These are phyloP conservation scores for Ganoderma lucidum DNA, from an alignment of 1,284 basidiomycete genomes.

Conservation along the genomic window DNA sequence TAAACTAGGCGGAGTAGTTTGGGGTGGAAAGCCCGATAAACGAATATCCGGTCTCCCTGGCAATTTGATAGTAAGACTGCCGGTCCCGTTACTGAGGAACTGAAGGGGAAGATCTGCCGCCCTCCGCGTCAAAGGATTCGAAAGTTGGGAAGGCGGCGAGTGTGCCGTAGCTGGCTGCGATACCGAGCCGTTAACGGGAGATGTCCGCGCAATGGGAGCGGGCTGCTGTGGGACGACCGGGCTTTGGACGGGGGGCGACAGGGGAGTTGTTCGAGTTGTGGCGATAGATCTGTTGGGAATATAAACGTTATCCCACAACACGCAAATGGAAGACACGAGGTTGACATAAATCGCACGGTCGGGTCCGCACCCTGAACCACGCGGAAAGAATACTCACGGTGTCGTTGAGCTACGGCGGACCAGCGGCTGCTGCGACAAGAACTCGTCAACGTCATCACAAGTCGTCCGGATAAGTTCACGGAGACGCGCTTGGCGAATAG, in stretches of 20 bases:
- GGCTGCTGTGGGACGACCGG: background rate
- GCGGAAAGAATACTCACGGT: background rate
- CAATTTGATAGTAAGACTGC: background rate
- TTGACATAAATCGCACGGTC: background rate
- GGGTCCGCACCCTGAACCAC: too few species aligned
- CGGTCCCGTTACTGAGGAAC: background rate
- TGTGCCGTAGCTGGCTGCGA: background rate
- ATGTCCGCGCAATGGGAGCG: background rate
- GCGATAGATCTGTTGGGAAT: background rate
- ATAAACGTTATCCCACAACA: background rate
- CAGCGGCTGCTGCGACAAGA: conserved; percentile 19
- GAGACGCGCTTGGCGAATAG: conserved; percentile 22
- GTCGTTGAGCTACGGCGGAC: conserved; percentile 8
- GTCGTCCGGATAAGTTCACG: conserved; percentile 20
- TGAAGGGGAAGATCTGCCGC: background rate
- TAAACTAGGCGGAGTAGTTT: background rate
- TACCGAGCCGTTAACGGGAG: background rate
- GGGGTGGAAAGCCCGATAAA: background rate
- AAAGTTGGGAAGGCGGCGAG: background rate
- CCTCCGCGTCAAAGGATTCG: background rate
- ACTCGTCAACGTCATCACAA: conserved; percentile 23
- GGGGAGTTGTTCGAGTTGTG: conserved; percentile 11
- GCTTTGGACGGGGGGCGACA: conserved; percentile 1
- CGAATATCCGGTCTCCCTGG: background rate
- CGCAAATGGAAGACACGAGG: background rate